A percentile compares a stretch with the other conserved stretches of the same genome.
Evolutionary conservation across 2,329 filamentous ascomycete genomes (phyloP).

Genomic region (Hypoxylon sp.): DNA sequence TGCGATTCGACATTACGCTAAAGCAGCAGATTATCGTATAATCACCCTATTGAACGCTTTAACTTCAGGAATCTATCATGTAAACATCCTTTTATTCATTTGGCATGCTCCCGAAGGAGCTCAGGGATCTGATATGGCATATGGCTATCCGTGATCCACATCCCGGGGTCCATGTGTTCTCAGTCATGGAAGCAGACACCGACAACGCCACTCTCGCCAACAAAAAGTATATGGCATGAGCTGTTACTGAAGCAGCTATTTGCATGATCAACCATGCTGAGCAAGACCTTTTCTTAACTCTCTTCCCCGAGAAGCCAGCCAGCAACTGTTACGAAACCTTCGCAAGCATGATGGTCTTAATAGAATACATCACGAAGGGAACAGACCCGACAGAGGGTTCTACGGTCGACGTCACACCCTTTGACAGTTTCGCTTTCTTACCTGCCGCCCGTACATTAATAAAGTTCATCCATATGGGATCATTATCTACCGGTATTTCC

Average conservation of each 20-base stretch:
- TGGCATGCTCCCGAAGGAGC: neutral
- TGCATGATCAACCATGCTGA: neutral
- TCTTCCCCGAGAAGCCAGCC: neutral
- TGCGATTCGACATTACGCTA: neutral
- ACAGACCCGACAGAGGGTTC: neutral
- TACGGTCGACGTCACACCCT: neutral
- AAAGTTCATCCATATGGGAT: neutral
- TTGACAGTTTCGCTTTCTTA: neutral
- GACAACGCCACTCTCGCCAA: neutral
- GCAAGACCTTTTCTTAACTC: neutral
- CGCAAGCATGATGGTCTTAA: neutral
- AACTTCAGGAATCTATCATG: neutral
- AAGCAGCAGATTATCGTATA: neutral
- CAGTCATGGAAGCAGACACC: neutral
- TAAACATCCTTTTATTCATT: neutral
- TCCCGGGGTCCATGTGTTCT: neutral
- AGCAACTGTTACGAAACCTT: neutral
- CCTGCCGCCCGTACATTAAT: neutral
- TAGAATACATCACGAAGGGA: neutral
- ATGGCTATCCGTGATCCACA: neutral
- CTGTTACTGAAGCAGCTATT: neutral
- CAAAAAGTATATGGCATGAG: neutral
- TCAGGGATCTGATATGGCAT: conserved; percentile 1
- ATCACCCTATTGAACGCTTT: neutral
- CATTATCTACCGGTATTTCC: neutral